These are phyloP conservation scores for Leishmania gerbilli DNA, from an alignment of 208 protist genomes.

Conservation along the genomic window DNA sequence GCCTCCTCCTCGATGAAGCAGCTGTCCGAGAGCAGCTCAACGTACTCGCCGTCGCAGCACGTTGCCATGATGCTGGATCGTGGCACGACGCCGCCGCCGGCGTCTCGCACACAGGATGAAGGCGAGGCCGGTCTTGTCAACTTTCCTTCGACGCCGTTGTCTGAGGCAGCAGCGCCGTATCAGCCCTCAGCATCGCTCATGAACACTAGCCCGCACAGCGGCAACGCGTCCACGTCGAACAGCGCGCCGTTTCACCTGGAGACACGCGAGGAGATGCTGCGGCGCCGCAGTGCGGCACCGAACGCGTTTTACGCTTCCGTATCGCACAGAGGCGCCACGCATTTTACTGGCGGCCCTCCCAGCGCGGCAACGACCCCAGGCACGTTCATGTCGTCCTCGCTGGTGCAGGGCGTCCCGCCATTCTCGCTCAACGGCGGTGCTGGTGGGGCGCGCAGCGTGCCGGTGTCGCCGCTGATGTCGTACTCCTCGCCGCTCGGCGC, in stretches of 20 bases:
- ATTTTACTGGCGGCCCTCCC: slow-evolving; percentile 25
- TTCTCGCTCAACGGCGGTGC: slow-evolving; percentile 22
- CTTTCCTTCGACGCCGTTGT: slow-evolving; percentile 36
- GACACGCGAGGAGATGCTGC: slow-evolving; percentile 86
- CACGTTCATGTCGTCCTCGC: slow-evolving; percentile 25
- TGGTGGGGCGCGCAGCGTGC: slow-evolving; percentile 37
- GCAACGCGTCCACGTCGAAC: slow-evolving; percentile 22
- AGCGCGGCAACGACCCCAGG: slow-evolving; percentile 40
- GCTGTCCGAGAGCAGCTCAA: slow-evolving; percentile 35
- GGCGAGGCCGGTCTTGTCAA: slow-evolving; percentile 17
- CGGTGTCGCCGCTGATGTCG: slow-evolving; percentile 51
- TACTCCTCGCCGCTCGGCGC: slow-evolving; percentile 30
- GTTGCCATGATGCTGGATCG: slow-evolving; percentile 43
- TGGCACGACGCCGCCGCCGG: slow-evolving; percentile 28
- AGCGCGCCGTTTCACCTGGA: slow-evolving; percentile 65
- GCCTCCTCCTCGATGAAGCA: slow-evolving; percentile 28
- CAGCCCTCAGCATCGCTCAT: slow-evolving; percentile 16
- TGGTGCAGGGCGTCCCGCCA: slow-evolving; percentile 11
- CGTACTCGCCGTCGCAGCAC: slow-evolving; percentile 49
- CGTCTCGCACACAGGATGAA: slow-evolving; percentile 18
- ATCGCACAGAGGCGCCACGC: slow-evolving; percentile 26
- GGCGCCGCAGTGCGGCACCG: slow-evolving; percentile 63
- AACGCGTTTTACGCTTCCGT: slow-evolving; percentile 57
- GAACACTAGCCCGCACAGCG: slow-evolving; percentile 19
- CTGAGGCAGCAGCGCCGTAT: slow-evolving; percentile 26